Percentiles rank a stretch among this genome's conserved stretches.
These are phyloP conservation scores for Colletotrichum simmondsii DNA, from an alignment of 2,329 filamentous ascomycete genomes.

Conservation along the genomic window DNA sequence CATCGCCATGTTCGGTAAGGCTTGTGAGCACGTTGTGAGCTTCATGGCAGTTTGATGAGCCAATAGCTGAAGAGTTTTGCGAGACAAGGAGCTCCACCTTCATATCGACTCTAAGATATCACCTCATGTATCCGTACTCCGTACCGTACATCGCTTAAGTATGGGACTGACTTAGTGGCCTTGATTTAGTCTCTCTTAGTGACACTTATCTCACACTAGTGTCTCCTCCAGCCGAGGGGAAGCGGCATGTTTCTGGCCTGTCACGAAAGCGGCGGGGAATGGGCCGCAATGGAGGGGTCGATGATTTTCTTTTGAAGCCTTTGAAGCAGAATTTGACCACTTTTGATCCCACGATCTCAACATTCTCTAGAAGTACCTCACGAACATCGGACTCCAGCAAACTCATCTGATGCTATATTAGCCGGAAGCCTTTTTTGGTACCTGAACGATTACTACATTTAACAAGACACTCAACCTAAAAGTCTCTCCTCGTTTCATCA, in stretches of 20 bases:
- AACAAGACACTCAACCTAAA: not conserved
- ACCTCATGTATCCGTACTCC: not conserved
- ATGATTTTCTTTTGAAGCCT: not conserved
- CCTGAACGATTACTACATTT: not conserved
- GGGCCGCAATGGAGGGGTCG: not conserved
- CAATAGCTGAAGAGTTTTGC: not conserved
- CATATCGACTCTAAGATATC: not conserved
- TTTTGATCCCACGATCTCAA: not conserved
- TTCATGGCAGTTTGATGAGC: not conserved
- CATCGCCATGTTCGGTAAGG: slow-evolving; percentile 1
- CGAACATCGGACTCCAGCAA: not conserved
- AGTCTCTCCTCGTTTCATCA: not conserved
- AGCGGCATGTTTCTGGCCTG: not conserved
- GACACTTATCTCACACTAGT: not conserved
- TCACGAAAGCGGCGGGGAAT: not conserved
- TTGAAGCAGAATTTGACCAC: not conserved
- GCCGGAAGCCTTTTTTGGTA: not conserved
- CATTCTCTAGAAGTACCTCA: not conserved
- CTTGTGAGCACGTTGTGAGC: not conserved
- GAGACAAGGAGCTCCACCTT: not conserved
- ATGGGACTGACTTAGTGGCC: not conserved
- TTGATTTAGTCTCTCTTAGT: not conserved
- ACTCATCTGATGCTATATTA: not conserved
- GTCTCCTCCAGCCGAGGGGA: not conserved
- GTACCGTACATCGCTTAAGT: not conserved